These are phyloP conservation scores for Hibiscus tridactylites DNA, from an alignment of 345 rosid genomes.

Conservation along the genomic window DNA sequence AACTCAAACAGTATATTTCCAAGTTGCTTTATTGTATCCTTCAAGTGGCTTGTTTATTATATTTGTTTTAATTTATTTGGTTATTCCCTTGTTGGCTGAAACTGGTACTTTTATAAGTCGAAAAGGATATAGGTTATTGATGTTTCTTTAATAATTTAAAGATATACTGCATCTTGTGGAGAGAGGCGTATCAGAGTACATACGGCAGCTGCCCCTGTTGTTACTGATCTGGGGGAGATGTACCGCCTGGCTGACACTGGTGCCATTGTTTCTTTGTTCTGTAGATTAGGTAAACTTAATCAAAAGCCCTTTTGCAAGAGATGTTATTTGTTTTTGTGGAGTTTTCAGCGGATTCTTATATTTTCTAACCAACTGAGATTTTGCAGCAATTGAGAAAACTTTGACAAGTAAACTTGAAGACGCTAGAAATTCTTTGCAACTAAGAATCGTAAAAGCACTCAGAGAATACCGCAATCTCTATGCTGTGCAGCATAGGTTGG, in stretches of 20 bases:
- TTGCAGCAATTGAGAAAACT: constrained; percentile 91
- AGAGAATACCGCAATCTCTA: constrained; percentile 84
- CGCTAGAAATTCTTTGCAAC: constrained; percentile 66
- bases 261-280: constrained; percentile 72
- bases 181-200: constrained; percentile 99
- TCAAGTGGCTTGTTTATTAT: constrained; percentile 5
- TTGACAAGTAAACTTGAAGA: constrained; percentile 87
- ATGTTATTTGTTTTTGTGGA: constrained; percentile 8
- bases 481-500: constrained; percentile 92
- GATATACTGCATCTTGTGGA: constrained; percentile 99
- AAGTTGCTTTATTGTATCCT: constrained; percentile 99
- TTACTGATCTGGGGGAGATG: constrained; percentile 91
- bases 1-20: constrained; percentile 85
- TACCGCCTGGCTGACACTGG: constrained; percentile 91
- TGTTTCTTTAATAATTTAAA: constrained; percentile 49
- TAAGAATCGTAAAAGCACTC: constrained; percentile 82
- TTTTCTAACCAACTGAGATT: constrained; percentile 16
- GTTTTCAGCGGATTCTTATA: constrained; percentile 4
- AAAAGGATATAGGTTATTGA: neutral
- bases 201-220: constrained; percentile 86
- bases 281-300: constrained; percentile 64
- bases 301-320: neutral
- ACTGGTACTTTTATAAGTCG: neutral
- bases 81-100: constrained; percentile 7
- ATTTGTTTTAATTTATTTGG: neutral